These are phyloP conservation scores for Phytophthora syringae DNA, from an alignment of 352 stramenopile genomes.

Conservation along the genomic window DNA sequence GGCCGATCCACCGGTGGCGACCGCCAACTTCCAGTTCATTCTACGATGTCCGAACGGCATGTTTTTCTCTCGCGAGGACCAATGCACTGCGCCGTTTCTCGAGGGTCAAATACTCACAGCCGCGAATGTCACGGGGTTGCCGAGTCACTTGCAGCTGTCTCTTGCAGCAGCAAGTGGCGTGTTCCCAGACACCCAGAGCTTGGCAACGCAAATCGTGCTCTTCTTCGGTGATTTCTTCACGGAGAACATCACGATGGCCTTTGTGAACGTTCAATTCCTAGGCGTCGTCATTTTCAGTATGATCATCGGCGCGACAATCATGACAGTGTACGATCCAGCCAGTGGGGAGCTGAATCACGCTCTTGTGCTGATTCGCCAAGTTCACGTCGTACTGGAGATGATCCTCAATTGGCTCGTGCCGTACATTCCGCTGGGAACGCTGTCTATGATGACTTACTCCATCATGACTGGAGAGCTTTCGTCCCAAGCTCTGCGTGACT, in stretches of 20 bases:
- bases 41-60: conserved; percentile 63
- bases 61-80: conserved; percentile 41
- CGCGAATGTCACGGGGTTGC: conserved; percentile 60
- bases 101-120: conserved; percentile 46
- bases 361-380: conserved; percentile 63
- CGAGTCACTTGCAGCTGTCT: conserved; percentile 21
- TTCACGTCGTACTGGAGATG: conserved; percentile 65
- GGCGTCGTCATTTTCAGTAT: conserved; percentile 65
- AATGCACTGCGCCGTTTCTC: conserved; percentile 31
- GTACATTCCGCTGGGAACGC: conserved; percentile 55
- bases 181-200: conserved; percentile 41
- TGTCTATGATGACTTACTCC: conserved; percentile 59
- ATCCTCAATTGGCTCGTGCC: conserved; percentile 75
- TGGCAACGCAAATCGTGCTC: conserved; percentile 50
- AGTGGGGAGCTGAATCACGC: conserved; percentile 54
- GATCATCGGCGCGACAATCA: conserved; percentile 54
- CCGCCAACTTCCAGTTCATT: conserved; percentile 40
- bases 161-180: conserved; percentile 40
- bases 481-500: conserved; percentile 33
- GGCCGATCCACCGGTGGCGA: conserved; percentile 8
- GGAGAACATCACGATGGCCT: conserved; percentile 65
- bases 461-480: conserved; percentile 59
- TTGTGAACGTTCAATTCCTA: conserved; percentile 51
- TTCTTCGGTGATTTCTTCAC: conserved; percentile 63
- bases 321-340: conserved; percentile 52